Evolutionary conservation across 2,329 filamentous ascomycete species (phyloP).

Genomic region (Ilyonectria mors-panacis): DNA sequence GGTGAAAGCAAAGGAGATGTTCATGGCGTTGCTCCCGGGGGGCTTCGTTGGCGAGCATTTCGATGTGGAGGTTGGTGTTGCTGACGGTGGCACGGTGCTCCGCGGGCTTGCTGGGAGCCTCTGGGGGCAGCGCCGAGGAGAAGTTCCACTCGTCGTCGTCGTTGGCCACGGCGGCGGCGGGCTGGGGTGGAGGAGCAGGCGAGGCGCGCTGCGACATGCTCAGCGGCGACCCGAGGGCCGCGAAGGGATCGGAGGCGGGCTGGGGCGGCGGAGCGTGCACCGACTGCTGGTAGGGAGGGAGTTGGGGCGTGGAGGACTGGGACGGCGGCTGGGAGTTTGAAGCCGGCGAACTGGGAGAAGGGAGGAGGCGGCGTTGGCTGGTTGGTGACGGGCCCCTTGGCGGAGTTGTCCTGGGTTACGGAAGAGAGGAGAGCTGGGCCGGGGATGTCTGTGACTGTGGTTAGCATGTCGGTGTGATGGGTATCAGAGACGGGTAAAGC

Average conservation of each 20-base stretch:
- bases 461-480: slow-evolving; percentile 33
- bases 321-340: slow-evolving; percentile 67
- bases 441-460: slow-evolving; percentile 67
- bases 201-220: slow-evolving; percentile 47
- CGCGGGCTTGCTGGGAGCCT: slow-evolving; percentile 65
- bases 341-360: slow-evolving; percentile 70
- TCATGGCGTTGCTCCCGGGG: slow-evolving; percentile 70
- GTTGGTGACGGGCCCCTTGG: slow-evolving; percentile 58
- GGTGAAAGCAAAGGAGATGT: slow-evolving; percentile 84
- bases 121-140: slow-evolving; percentile 83
- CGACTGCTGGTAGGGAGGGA: slow-evolving; percentile 62
- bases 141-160: slow-evolving; percentile 97
- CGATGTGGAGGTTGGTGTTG: slow-evolving; percentile 79
- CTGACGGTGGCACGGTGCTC: slow-evolving; percentile 78
- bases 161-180: slow-evolving; percentile 54
- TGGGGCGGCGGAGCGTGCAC: slow-evolving; percentile 62
- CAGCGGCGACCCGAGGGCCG: slow-evolving; percentile 58
- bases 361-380: slow-evolving; percentile 59
- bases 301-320: slow-evolving; percentile 68
- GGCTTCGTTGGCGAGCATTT: slow-evolving; percentile 80
- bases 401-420: slow-evolving; percentile 72
- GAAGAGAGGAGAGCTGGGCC: slow-evolving; percentile 77
- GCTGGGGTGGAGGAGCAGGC: slow-evolving; percentile 43
- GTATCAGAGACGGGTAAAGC: slow-evolving; percentile 47
- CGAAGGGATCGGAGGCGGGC: slow-evolving; percentile 66